Evolutionary conservation across 306 rosid genomes (phyloP).

Genomic region (Malus orientalis): DNA sequence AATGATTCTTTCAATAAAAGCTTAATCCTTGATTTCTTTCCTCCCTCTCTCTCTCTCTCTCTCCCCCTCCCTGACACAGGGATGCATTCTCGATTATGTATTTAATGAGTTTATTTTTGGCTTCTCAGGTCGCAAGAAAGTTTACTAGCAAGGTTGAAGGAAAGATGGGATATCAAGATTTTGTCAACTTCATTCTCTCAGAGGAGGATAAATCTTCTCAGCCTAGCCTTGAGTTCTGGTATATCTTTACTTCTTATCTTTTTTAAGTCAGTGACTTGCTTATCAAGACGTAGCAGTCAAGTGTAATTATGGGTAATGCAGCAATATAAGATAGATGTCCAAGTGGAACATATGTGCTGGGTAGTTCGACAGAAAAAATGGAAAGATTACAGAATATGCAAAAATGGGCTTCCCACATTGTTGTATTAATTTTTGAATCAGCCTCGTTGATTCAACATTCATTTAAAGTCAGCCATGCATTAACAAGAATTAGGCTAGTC

Average conservation of each 20-base stretch:
- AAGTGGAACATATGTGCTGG: neutral
- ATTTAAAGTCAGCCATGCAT: neutral
- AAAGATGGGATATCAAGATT: slow-evolving; percentile 99
- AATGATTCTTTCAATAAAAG: neutral
- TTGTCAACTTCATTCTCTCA: slow-evolving; percentile 92
- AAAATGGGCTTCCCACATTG: neutral
- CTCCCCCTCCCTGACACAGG: neutral
- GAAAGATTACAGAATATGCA: neutral
- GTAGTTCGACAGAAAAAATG: neutral
- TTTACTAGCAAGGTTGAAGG: slow-evolving; percentile 92
- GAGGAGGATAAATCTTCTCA: slow-evolving; percentile 97
- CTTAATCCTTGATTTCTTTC: neutral
- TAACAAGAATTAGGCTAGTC: neutral
- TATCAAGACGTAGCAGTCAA: neutral
- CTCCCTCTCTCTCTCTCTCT: neutral
- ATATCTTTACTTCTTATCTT: slow-evolving; percentile 20
- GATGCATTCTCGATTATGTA: neutral
- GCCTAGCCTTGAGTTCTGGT: slow-evolving; percentile 99
- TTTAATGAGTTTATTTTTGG: slow-evolving; percentile 11
- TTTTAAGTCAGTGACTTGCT: slow-evolving; percentile 5
- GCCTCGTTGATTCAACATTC: neutral
- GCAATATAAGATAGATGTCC: neutral
- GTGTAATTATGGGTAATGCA: neutral
- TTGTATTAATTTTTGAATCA: neutral
- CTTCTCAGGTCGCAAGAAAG: slow-evolving; percentile 80